Evolutionary conservation across 768 basidiomycete genomes (phyloP).

Genomic region (Kwoniella newhampshirensis): DNA sequence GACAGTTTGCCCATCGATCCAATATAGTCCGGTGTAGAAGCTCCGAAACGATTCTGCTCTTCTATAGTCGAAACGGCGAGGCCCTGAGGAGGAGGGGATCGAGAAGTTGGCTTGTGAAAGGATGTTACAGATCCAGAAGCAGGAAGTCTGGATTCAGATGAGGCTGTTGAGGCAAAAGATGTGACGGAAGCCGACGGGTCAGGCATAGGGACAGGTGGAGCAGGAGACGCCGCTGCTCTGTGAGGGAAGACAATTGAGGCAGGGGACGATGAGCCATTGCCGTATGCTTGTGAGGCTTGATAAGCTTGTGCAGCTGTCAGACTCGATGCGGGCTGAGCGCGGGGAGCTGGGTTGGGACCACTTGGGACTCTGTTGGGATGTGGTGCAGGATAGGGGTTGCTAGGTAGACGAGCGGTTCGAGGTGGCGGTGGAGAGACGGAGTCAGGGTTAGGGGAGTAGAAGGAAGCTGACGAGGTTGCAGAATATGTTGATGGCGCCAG

Average conservation of each 20-base stretch:
- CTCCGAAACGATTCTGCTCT: slow-evolving; percentile 1
- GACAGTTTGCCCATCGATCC: slow-evolving; percentile 18
- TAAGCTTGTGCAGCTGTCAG: slow-evolving; percentile 32
- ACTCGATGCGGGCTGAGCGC: slow-evolving; percentile 2
- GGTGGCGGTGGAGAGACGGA: slow-evolving; percentile 30
- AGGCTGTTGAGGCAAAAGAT: slow-evolving; percentile 9
- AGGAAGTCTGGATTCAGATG: slow-evolving; percentile 8
- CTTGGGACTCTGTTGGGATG: slow-evolving; percentile 8
- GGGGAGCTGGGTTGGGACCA: slow-evolving; percentile 7
- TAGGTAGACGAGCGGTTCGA: slow-evolving; percentile 21
- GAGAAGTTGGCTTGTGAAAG: slow-evolving; percentile 11
- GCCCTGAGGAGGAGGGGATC: slow-evolving; percentile 1
- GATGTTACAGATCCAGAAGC: slow-evolving; percentile 10
- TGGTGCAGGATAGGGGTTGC: slow-evolving; percentile 7
- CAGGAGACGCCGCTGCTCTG: slow-evolving; percentile 21
- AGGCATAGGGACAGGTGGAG: slow-evolving; percentile 15
- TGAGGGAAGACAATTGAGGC: slow-evolving; percentile 33
- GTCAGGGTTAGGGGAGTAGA: slow-evolving; percentile 39
- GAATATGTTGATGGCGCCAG: slow-evolving; percentile 42
- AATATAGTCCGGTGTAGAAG: slow-evolving; percentile 14
- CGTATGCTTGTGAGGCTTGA: slow-evolving; percentile 23
- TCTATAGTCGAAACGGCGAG: slow-evolving; percentile 5
- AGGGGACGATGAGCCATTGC: slow-evolving; percentile 26
- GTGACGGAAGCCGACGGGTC: slow-evolving; percentile 13
- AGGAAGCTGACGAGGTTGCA: slow-evolving; percentile 32